Base-by-base conservation (phyloP, 208 protist species). In the Trypanosoma scelopori region DNA sequence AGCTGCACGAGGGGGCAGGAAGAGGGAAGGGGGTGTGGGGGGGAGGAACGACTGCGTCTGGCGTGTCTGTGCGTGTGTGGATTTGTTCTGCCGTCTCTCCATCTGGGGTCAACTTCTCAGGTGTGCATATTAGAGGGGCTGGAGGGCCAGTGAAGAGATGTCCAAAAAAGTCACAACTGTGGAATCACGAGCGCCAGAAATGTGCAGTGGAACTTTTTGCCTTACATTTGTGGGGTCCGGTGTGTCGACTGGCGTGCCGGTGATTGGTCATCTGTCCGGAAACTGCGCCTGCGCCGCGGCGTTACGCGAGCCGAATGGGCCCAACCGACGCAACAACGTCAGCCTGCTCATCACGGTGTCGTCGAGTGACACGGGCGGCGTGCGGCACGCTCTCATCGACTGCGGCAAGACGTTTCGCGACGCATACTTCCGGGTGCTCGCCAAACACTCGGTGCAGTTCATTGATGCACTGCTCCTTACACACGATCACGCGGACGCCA, bases 371-470 rank as follows among this genome's bases (percentile, higher is more conserved):
- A 53, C 61, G 23, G 63, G 69, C 0, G 60, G 67, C 0, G 82
- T 89, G 5, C 67, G 69, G 9, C 79, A 81, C 59, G 55, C 91
- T 13, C 79, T 97, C 32, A 89, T 97, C 48, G 92, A 97, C 68
- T 90, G 83, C 49, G 92, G 92, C 41, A 97, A 95, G 57, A 97
- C 92, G 0, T 97, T 97, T 74, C 86, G 92, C 30, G 85, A 91
- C 50, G 85, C 92, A 11, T 94, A 92, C 76, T 92, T 97, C 43
- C 82, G 81, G 46, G 84, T 94, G 25, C 79, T 97, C 46, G 69
- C 82, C 1, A 56, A 63, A 39, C 84, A 85, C 64, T 58, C 80
- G 28, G 71, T 94, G 11, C 78, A 73, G 16, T 64, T 55, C 3
- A 50, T 96, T 3, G 89, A 97, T 64, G 89, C 85, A 3, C 63